Conservation (phyloP, 768 basidiomycete genomes). For the Galerina sulciceps region DNA sequence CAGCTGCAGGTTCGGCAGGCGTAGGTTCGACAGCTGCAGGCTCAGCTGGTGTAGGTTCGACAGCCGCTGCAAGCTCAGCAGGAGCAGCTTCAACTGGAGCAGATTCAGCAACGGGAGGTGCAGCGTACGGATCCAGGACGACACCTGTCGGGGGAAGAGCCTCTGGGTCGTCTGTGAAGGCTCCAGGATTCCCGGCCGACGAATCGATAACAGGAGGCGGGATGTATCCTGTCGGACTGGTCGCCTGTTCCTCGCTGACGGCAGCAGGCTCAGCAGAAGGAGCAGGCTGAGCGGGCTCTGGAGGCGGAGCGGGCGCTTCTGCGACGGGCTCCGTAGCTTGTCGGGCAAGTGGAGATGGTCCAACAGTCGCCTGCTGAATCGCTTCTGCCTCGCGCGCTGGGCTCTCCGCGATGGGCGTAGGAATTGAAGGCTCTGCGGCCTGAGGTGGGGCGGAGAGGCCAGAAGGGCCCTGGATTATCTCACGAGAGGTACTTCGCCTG, state of each 20-base stretch:
- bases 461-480: conserved; percentile 20
- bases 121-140: conserved; percentile 12
- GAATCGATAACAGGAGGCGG: conserved; percentile 45
- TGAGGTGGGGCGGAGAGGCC: conserved; percentile 10
- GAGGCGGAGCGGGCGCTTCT: conserved; percentile 1
- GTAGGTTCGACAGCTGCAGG: neutral
- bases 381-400: conserved; percentile 61
- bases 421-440: conserved; percentile 27
- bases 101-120: conserved; percentile 10
- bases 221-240: conserved; percentile 34
- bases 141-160: conserved; percentile 38
- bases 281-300: conserved; percentile 5
- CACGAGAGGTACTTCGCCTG: conserved; percentile 21
- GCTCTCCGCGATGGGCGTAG: conserved; percentile 74
- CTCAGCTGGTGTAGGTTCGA: neutral
- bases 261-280: conserved; percentile 1
- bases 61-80: neutral
- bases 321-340: conserved; percentile 19
- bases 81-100: neutral
- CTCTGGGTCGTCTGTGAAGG: conserved; percentile 57
- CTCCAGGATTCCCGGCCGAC: conserved; percentile 47
- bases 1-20: neutral
- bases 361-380: conserved; percentile 26
- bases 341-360: conserved; percentile 48
- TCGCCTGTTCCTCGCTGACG: conserved; percentile 12